Conservation (phyloP, 2,329 filamentous ascomycete species). For the Venturiaceae sp. region DNA sequence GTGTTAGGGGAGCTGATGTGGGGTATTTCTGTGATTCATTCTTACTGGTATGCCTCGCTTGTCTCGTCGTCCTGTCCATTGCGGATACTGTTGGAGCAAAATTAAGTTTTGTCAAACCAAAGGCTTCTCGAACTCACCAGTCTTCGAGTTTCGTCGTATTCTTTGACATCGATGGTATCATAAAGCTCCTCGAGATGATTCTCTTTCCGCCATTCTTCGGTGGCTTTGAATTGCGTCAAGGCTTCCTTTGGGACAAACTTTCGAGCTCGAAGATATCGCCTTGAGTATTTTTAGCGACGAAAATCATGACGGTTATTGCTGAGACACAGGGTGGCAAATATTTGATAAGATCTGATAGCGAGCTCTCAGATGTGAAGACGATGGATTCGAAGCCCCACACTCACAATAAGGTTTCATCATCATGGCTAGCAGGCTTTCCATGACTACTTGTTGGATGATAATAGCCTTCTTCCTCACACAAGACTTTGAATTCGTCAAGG, state of each 20-base stretch:
- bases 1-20: not conserved
- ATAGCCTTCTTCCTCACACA: conserved; percentile 55
- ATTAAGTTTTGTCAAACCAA: not conserved
- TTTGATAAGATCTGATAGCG: not conserved
- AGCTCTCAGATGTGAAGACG: not conserved
- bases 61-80: conserved; percentile 90
- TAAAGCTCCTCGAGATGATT: conserved; percentile 74
- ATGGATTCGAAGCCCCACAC: conserved; percentile 18
- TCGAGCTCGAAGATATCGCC: conserved; percentile 77
- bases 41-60: conserved; percentile 69
- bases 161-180: conserved; percentile 73
- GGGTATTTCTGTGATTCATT: not conserved
- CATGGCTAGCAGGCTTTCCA: conserved; percentile 46
- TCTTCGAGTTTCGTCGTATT: conserved; percentile 70
- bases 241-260: conserved; percentile 72
- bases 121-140: conserved; percentile 47
- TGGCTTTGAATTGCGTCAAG: conserved; percentile 74
- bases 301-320: not conserved
- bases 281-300: conserved; percentile 23
- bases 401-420: conserved; percentile 64
- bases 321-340: not conserved
- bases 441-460: conserved; percentile 37
- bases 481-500: conserved; percentile 60
- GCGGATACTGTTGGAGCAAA: conserved; percentile 63
- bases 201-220: conserved; percentile 75